Evolutionary conservation across 495 filamentous ascomycete species (phyloP), one percentile per base, ranked within the genome.

Genomic region (Friedmanniomyces simplex): DNA sequence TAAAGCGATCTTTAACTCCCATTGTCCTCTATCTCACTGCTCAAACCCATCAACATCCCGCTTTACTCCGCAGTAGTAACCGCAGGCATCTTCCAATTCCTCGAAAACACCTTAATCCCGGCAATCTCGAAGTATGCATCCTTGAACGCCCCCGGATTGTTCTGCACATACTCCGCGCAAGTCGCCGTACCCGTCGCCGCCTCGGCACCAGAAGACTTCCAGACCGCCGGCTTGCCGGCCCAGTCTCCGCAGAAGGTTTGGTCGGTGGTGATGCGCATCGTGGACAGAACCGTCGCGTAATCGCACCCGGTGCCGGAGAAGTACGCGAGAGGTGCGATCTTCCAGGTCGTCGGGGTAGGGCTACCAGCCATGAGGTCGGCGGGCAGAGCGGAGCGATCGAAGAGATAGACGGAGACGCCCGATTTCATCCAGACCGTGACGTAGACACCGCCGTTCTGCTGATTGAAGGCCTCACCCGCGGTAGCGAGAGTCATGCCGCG

Each of bases 171-270:
- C 1, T 68, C 62, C 16, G 59, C 24, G 53, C 76, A 79, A 1
- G 62, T 70, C 1, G 47, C 12, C 12, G 14, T 22, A 1, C 37
- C 37, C 21, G 56, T 58, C 1, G 47, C 42, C 8, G 47, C 30
- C 7, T 30, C 34, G 18, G 24, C 32, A 3, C 56, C 50, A 32
- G 49, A 58, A 8, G 13, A 2, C 1, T 20, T 8, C 56, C 56
- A 58, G 22, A 58, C 56, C 16, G 8, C 34, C 34, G 8, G 34
- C 21, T 78, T 73, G 34, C 88, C 91, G 18, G 89, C 89, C 87
- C 88, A 96, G 59, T 88, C 82, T 37, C 91, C 91, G 69, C 91
- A 96, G 72, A 96, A 89, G 0, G 83, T 86, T 0, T 82, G 86
- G 70, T 97, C 80, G 66, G 95, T 82, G 54, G 94, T 76, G 50